Evolutionary conservation across 176 grass and related monocot species (phyloP), one percentile per base, ranked within the genome.

Genomic region (Melocanna baccifera): DNA sequence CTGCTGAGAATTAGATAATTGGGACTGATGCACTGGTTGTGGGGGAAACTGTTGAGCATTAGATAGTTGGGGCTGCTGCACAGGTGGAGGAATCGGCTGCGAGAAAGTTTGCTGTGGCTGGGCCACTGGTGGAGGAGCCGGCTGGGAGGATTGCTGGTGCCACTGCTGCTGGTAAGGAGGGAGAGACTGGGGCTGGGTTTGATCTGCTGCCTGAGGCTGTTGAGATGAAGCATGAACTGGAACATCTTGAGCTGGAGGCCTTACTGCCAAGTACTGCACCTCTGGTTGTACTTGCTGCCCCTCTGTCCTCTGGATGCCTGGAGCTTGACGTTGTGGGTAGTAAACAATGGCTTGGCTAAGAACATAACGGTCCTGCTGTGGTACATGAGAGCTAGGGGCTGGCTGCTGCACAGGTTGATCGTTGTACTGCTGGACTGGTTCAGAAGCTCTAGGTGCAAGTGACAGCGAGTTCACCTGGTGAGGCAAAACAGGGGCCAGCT

Each of bases 401-500:
- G 89, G 48, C 81, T 84, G 89, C 72, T 91, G 85, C 41, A 80
- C 89, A 63, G 85, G 62, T 68, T 90, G 89, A 77, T 89, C 75
- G 48, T 82, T 89, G 37, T 81, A 75, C 62, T 88, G 96, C 28
- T 92, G 89, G 15, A 87, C 75, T 80, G 85, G 55, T 76, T 87
- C 85, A 80, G 89, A 87, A 70, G 80, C 75, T 69, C 84, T 84
- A 53, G 89, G 80, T 63, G 62, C 80, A 84, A 87, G 70, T n/a
- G 90, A 26, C 15, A 63, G 37, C 0, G 75, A 46, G 84, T 90
- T 86, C 76, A 93, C 89, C 77, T 88, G 93, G 67, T 90, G 84
- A 76, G 93, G 92, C 23, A 91, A 89, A 71, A 86, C 96, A 81
- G 96, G 84, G 52, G 93, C 89, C 73, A 99, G 79, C 52, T 94